Evolutionary conservation across 371 early-diverging fungal genomes (phyloP).

Genomic region (Apophysomyces trapeziformis): DNA sequence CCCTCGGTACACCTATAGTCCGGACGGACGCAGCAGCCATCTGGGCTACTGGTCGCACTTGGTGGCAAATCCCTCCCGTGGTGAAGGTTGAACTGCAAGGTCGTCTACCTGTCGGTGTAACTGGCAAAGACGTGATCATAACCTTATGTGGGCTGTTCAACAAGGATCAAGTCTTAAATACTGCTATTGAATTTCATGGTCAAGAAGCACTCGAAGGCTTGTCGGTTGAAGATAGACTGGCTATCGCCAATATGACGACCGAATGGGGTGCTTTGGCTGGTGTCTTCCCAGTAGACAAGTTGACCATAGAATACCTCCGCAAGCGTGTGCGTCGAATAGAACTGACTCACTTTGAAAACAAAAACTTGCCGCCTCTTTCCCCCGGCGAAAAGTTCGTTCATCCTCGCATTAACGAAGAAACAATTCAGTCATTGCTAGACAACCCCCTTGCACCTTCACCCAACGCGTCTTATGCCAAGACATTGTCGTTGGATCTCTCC

Average conservation of each 20-base stretch:
- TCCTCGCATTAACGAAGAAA: constrained; percentile 73
- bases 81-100: constrained; percentile 84
- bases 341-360: constrained; percentile 55
- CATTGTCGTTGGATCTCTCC: constrained; percentile 84
- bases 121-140: constrained; percentile 96
- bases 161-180: constrained; percentile 91
- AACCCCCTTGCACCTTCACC: constrained; percentile 65
- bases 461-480: constrained; percentile 83
- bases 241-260: constrained; percentile 98
- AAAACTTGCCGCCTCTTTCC: constrained; percentile 43
- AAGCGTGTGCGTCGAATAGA: constrained; percentile 67
- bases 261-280: constrained; percentile 98
- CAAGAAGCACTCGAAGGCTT: constrained; percentile 66
- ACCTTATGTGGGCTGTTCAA: constrained; percentile 87
- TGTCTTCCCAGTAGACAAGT: constrained; percentile 90
- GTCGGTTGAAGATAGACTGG: constrained; percentile 88
- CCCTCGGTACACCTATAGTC: constrained; percentile 95
- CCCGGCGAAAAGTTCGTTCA: constrained; percentile 57
- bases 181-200: constrained; percentile 92
- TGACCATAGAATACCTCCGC: constrained; percentile 73
- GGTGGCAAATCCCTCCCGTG: constrained; percentile 98
- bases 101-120: constrained; percentile 74
- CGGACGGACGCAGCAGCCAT: constrained; percentile 97
- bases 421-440: constrained; percentile 59
- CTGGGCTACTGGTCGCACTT: constrained; percentile 96